phyloP scores from a whole-genome alignment of 352 stramenopile species.

The Globisporangium cystogenes region DNA sequence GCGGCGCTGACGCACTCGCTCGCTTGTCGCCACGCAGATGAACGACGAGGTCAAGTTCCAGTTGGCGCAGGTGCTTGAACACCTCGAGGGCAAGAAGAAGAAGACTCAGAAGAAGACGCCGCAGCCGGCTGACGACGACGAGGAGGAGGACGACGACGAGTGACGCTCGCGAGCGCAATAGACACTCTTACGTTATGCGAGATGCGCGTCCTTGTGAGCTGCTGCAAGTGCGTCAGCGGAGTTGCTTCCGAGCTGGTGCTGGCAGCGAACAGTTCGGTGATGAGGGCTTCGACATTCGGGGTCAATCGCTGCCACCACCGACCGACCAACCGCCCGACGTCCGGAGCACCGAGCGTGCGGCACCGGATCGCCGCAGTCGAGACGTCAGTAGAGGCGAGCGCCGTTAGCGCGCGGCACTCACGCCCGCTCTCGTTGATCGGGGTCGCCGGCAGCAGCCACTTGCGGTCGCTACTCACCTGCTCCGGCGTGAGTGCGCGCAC shows the following conservation, averaged over 20 bases:
- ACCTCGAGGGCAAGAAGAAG: slow-evolving; percentile 43
- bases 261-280: no score
- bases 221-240: no score
- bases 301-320: no score
- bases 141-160: slow-evolving; percentile 6
- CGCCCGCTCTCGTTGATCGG: neutral
- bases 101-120: neutral
- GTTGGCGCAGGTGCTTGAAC: slow-evolving; percentile 63
- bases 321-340: no score
- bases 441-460: neutral
- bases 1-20: no score
- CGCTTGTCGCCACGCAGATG: slow-evolving; percentile 29
- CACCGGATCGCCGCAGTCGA: no score
- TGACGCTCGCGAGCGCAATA: neutral
- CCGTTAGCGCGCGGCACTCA: neutral
- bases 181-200: neutral
- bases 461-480: neutral
- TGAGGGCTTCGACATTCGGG: no score
- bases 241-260: no score
- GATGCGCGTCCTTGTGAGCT: neutral
- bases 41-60: slow-evolving; percentile 77
- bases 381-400: no score
- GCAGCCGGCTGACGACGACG: neutral
- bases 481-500: no score
- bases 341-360: no score